These are phyloP conservation scores for Mycena indigotica DNA, from an alignment of 768 basidiomycete genomes.

Conservation along the genomic window DNA sequence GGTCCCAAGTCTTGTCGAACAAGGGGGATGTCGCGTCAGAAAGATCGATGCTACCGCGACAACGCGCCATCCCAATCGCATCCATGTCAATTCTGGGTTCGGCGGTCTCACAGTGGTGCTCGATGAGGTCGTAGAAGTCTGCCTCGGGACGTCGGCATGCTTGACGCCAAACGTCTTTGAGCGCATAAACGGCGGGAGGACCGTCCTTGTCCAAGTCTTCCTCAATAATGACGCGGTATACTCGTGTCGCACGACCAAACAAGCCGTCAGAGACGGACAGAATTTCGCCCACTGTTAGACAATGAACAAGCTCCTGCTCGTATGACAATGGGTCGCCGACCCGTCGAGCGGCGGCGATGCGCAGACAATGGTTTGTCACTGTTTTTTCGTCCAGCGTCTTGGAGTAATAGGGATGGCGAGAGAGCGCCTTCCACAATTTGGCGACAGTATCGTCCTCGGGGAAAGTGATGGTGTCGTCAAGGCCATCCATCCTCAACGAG, in stretches of 20 bases:
- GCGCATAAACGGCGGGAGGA: conserved; percentile 3
- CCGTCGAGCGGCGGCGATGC: background rate
- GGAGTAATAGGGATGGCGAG: background rate
- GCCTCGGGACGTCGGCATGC: conserved; percentile 1
- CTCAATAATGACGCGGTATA: conserved; percentile 2
- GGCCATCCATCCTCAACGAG: background rate
- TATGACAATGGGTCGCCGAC: background rate
- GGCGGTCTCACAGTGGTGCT: background rate
- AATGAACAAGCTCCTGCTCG: background rate
- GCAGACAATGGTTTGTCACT: background rate
- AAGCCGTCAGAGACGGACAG: conserved; percentile 5
- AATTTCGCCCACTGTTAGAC: conserved; percentile 1
- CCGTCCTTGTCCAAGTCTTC: background rate
- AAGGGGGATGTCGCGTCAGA: background rate
- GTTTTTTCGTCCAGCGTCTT: background rate
- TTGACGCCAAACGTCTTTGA: conserved; percentile 6
- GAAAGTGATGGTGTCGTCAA: background rate
- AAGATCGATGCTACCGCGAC: conserved; percentile 4
- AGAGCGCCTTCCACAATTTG: background rate
- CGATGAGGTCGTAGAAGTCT: conserved; percentile 6
- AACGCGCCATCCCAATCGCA: background rate
- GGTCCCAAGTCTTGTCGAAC: background rate
- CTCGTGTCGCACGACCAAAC: conserved; percentile 10
- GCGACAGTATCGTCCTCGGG: background rate
- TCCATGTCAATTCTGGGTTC: background rate